phyloP scores from a whole-genome alignment of 768 basidiomycete genomes.

The Tricholoma furcatifolium region DNA sequence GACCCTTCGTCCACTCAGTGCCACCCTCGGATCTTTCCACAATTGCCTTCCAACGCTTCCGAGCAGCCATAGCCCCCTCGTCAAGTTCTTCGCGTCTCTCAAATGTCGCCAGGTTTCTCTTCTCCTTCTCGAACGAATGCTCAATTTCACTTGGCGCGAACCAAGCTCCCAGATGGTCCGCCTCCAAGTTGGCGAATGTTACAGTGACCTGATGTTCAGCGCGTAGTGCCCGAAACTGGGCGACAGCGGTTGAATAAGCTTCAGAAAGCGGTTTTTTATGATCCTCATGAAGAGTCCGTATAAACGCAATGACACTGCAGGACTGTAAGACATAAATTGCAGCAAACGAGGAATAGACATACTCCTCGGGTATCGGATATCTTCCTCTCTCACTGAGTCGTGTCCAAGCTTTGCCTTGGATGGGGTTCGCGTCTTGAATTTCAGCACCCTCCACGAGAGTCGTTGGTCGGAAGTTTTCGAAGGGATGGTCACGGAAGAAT shows the following conservation, averaged over 20 bases:
- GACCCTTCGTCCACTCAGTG: constrained; percentile 68
- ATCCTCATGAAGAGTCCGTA: constrained; percentile 70
- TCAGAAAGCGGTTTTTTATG: constrained; percentile 65
- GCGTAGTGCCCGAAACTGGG: constrained; percentile 87
- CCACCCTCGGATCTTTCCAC: constrained; percentile 43
- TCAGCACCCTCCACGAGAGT: constrained; percentile 70
- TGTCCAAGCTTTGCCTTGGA: constrained; percentile 69
- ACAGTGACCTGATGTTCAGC: constrained; percentile 80
- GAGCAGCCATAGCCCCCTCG: constrained; percentile 57
- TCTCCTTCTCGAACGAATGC: constrained; percentile 59
- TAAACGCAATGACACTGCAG: constrained; percentile 73
- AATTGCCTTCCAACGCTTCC: constrained; percentile 78
- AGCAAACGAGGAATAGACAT: constrained; percentile 28
- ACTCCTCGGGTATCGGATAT: constrained; percentile 92
- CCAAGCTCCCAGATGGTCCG: constrained; percentile 67
- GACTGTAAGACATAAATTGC: constrained; percentile 9
- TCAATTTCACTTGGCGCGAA: constrained; percentile 64
- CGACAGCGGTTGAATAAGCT: constrained; percentile 78
- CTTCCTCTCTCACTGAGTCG: constrained; percentile 76
- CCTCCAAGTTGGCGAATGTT: constrained; percentile 77
- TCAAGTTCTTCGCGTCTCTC: constrained; percentile 54
- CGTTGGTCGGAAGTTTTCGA: constrained; percentile 85
- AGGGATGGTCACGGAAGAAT: constrained; percentile 96
- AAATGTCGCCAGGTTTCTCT: constrained; percentile 59
- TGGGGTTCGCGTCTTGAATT: constrained; percentile 54